These are phyloP conservation scores for Castanospermum australe DNA, from an alignment of 306 rosid species.

Conservation along the genomic window DNA sequence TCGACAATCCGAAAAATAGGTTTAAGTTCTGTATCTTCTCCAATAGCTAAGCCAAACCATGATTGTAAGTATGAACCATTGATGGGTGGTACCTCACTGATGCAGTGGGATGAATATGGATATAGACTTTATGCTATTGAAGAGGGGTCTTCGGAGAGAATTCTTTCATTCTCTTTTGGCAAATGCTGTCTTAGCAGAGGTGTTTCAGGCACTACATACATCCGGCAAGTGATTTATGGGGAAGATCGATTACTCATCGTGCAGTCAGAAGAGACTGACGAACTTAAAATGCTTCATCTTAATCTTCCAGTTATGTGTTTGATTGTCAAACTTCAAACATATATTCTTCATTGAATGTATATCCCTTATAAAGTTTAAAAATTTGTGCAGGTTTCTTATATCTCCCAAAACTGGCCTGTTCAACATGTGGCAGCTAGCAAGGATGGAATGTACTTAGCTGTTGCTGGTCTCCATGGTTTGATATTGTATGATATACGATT, in stretches of 20 bases:
- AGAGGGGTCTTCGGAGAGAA: conserved; percentile 72
- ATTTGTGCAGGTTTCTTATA: conserved; percentile 79
- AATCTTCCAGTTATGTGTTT: conserved; percentile 88
- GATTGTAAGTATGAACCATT: conserved; percentile 82
- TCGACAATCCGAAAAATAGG: conserved; percentile 90
- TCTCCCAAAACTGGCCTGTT: conserved; percentile 97
- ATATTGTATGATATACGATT: conserved; percentile 84
- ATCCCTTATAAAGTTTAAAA: conserved; percentile 38
- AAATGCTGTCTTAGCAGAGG: conserved; percentile 99
- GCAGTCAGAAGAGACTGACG: conserved; percentile 95
- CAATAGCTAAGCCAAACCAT: conserved; percentile 73
- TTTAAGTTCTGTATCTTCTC: conserved; percentile 88
- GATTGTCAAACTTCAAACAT: conserved; percentile 30
- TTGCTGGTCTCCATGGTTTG: conserved; percentile 92
- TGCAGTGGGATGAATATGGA: conserved; percentile 97
- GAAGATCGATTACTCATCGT: conserved; percentile 85
- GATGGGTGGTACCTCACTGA: conserved; percentile 87
- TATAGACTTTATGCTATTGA: conserved; percentile 88
- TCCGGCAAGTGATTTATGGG: conserved; percentile 92
- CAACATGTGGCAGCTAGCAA: conserved; percentile 95
- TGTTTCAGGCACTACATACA: conserved; percentile 84
- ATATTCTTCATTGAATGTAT: conserved; percentile 26
- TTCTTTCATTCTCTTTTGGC: conserved; percentile 90
- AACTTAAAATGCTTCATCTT: conserved; percentile 90
- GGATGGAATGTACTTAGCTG: conserved; percentile 92